Conservation (phyloP, 2,329 filamentous ascomycete genomes). For the Phialophora macrospora region DNA sequence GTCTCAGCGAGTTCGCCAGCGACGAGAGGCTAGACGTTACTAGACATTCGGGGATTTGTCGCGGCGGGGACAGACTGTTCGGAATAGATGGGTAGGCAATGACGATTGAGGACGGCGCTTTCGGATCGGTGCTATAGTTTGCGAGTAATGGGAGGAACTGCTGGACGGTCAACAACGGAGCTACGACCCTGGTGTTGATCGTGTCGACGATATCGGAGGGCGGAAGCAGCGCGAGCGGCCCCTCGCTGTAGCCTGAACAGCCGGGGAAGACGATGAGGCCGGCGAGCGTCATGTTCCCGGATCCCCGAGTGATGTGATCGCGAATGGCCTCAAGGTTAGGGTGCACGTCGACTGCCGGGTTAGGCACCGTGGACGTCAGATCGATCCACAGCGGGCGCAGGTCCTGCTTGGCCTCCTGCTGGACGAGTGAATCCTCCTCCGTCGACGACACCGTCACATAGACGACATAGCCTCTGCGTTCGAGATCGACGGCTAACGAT, state of each 20-base stretch:
- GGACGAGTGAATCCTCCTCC: conserved; percentile 81
- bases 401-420: conserved; percentile 74
- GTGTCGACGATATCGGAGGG: conserved; percentile 85
- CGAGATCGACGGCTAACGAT: conserved; percentile 82
- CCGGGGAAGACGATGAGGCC: conserved; percentile 83
- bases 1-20: conserved; percentile 78
- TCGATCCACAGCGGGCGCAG: conserved; percentile 83
- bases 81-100: conserved; percentile 53
- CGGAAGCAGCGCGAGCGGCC: conserved; percentile 82
- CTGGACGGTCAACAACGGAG: conserved; percentile 86
- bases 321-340: conserved; percentile 40
- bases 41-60: conserved; percentile 76
- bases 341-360: conserved; percentile 38
- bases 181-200: conserved; percentile 88
- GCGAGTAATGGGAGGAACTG: conserved; percentile 81
- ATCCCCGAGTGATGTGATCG: conserved; percentile 32
- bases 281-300: conserved; percentile 61
- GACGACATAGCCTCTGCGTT: conserved; percentile 89
- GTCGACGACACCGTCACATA: conserved; percentile 85
- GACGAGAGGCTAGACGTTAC: conserved; percentile 85
- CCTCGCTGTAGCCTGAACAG: conserved; percentile 75
- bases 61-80: conserved; percentile 50
- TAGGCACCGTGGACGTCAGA: conserved; percentile 64
- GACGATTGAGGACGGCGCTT: conserved; percentile 46
- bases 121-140: conserved; percentile 59